Conservation (phyloP, 2,329 filamentous ascomycete species). For the Trichothecium sympodiale region DNA sequence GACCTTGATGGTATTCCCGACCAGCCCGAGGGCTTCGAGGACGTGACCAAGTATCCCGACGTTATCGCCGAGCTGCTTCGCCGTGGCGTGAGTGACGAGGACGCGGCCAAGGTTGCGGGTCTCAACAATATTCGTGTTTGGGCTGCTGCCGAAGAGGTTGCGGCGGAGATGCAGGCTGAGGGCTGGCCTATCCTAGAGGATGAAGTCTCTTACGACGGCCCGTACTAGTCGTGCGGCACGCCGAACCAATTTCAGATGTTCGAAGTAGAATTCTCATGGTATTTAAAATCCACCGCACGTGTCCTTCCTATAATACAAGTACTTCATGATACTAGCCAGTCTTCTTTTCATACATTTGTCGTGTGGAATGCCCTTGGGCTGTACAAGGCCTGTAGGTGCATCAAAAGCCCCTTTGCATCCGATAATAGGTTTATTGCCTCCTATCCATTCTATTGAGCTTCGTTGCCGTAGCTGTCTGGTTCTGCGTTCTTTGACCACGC, state of each 20-base stretch:
- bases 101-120: conserved; percentile 67
- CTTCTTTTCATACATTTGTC: no score
- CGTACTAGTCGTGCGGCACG: conserved; percentile 3
- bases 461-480: conserved; percentile 51
- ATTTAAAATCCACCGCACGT: no score
- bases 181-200: conserved; percentile 45
- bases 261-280: no score
- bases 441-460: conserved; percentile 48
- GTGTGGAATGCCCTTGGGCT: no score
- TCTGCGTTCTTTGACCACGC: conserved; percentile 79
- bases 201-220: conserved; percentile 19
- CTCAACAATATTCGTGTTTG: conserved; percentile 78
- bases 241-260: no score
- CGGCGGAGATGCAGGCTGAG: conserved; percentile 49
- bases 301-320: no score
- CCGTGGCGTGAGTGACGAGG: conserved; percentile 61
- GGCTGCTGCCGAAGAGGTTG: conserved; percentile 65
- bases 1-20: conserved; percentile 72
- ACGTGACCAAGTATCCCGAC: conserved; percentile 74
- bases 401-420: no score
- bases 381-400: no score
- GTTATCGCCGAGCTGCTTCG: conserved; percentile 65
- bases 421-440: not conserved
- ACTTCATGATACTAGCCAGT: no score
- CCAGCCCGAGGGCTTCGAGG: conserved; percentile 66